Conservation (phyloP, 371 early-diverging fungal species). For the Thermomucor indicae-seudaticae region DNA sequence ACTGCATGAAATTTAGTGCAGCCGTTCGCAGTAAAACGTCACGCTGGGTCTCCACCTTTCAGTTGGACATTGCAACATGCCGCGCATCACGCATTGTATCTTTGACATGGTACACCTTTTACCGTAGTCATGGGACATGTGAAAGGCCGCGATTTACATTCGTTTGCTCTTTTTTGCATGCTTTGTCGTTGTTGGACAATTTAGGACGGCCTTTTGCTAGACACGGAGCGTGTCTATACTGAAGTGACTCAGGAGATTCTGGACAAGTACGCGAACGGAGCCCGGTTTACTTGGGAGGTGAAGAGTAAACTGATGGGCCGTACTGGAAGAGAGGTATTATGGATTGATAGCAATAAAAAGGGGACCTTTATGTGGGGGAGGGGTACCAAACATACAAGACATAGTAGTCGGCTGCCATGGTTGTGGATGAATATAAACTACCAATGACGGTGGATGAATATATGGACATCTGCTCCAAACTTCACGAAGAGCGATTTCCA, state of each 20-base stretch:
- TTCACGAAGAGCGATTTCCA: constrained; percentile 59
- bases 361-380: too few species aligned
- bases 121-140: background rate
- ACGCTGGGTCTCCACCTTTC: too few species aligned
- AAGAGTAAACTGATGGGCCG: constrained; percentile 84
- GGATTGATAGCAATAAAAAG: too few species aligned
- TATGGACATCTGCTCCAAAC: constrained; percentile 30
- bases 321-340: constrained; percentile 57
- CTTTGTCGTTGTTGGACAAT: background rate
- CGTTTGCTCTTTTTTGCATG: background rate
- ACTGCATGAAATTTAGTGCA: too few species aligned
- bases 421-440: constrained; percentile 57
- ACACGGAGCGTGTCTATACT: constrained; percentile 90
- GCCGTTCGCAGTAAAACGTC: too few species aligned
- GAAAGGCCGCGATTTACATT: background rate
- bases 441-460: constrained; percentile 85
- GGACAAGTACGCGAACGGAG: constrained; percentile 50
- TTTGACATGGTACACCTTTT: constrained; percentile 76
- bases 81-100: constrained; percentile 70
- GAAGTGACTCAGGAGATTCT: constrained; percentile 69
- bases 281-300: constrained; percentile 73
- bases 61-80: too few species aligned
- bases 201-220: constrained; percentile 45
- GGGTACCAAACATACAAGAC: background rate
- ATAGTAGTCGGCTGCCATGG: constrained; percentile 70